These are phyloP conservation scores for Blastocrithidia nonstop DNA, from an alignment of 208 protist species.

Conservation along the genomic window DNA sequence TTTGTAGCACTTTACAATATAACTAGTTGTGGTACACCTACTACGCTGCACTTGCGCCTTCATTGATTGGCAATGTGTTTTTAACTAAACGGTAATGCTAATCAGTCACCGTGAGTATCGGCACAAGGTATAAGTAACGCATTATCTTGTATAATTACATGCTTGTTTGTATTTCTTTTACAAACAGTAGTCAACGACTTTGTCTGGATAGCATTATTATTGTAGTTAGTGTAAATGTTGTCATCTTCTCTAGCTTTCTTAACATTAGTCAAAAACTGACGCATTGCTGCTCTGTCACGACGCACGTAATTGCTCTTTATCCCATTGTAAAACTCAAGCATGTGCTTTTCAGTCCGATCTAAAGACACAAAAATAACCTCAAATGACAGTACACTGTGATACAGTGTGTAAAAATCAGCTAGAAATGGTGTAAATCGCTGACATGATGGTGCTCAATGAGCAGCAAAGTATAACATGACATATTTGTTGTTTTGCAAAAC, in stretches of 20 bases:
- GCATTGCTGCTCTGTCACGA: background rate
- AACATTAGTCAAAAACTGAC: background rate
- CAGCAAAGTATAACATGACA: conserved; percentile 63
- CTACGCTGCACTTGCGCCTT: too few species aligned
- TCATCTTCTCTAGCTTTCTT: too few species aligned
- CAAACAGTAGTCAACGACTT: background rate
- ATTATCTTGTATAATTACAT: too few species aligned
- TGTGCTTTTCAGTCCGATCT: conserved; percentile 31
- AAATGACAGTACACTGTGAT: conserved; percentile 17
- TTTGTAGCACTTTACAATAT: too few species aligned
- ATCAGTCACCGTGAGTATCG: too few species aligned
- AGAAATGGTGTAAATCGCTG: conserved; percentile 64
- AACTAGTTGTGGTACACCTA: too few species aligned
- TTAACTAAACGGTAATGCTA: too few species aligned
- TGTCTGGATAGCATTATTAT: background rate
- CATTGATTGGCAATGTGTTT: too few species aligned
- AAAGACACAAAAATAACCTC: conserved; percentile 57
- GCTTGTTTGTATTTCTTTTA: too few species aligned
- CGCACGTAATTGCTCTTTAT: conserved; percentile 20
- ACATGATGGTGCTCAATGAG: conserved; percentile 73
- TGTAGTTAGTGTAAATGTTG: too few species aligned
- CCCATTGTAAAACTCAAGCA: conserved; percentile 50
- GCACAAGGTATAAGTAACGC: too few species aligned
- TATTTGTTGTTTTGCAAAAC: conserved; percentile 29
- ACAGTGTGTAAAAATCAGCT: conserved; percentile 29